A percentile compares a stretch with the other conserved stretches of the same genome.
phyloP scores from a whole-genome alignment of 2,329 filamentous ascomycete genomes.

The Exophiala xenobiotica region DNA sequence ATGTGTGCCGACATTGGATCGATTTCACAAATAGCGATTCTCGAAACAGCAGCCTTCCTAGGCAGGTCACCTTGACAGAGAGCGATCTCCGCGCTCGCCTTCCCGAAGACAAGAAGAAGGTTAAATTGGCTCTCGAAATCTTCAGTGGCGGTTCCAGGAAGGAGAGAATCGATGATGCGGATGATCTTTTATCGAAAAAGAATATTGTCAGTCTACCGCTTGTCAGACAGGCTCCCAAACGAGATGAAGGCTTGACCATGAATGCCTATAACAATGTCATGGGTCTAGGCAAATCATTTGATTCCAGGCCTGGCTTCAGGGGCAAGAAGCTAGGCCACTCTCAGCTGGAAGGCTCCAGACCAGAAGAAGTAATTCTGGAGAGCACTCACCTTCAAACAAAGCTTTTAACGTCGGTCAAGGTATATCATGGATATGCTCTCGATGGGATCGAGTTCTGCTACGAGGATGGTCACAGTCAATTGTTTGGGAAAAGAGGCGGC shows the following conservation, averaged over 20 bases:
- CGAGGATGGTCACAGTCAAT: constrained; percentile 77
- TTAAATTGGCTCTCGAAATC: constrained; percentile 67
- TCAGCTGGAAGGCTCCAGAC: constrained; percentile 66
- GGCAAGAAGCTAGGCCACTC: constrained; percentile 73
- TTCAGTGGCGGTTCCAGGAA: constrained; percentile 74
- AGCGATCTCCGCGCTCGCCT: constrained; percentile 69
- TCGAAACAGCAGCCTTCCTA: constrained; percentile 58
- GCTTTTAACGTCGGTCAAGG: constrained; percentile 69
- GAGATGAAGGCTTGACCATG: constrained; percentile 31
- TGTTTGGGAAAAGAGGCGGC: constrained; percentile 80
- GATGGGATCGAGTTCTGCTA: constrained; percentile 92
- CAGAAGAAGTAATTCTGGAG: constrained; percentile 72
- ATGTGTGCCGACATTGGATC: constrained; percentile 75
- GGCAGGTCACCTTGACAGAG: constrained; percentile 73
- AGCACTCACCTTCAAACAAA: constrained; percentile 67
- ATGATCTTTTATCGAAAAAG: constrained; percentile 67
- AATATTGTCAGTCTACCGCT: constrained; percentile 73
- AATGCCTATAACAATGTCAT: constrained; percentile 27
- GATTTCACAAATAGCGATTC: constrained; percentile 68
- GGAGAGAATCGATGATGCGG: constrained; percentile 75
- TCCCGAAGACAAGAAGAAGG: constrained; percentile 70
- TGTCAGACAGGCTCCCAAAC: constrained; percentile 40
- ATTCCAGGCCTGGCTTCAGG: constrained; percentile 66
- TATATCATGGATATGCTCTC: constrained; percentile 74
- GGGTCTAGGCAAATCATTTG: constrained; percentile 27